Evolutionary conservation across 179 eudicot genomes (phyloP), one percentile per base, ranked within the genome.

Genomic region (Silene vulgaris): DNA sequence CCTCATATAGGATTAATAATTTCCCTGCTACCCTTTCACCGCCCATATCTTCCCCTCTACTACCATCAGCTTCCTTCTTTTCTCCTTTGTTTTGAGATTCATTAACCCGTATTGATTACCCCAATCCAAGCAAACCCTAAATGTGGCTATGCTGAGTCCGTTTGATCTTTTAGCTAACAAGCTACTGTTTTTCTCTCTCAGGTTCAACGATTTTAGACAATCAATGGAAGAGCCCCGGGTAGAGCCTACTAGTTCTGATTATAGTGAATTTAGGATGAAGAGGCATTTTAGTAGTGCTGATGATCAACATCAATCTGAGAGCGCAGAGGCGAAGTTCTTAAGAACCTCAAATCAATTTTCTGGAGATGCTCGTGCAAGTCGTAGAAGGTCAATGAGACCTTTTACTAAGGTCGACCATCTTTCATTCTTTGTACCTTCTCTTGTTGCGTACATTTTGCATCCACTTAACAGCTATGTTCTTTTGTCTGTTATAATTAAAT

Each of bases 321-420:
- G 71, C 72, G 40, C 80, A 35, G 77, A 76, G 63, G 72, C 69
- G 13, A 75, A 77, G 71, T 50, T 68, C 74, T 52, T 54, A 56
- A 62, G 75, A 64, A 65, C 74, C 43, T 45, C 81, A 17, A 78
- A 72, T 59, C 82, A 66, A 26, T 66, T 73, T 76, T 29, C 62
- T 67, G 82, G 80, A 37, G 73, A 76, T 72, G 69, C 19, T 28
- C 77, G 60, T 79, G 71, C 69, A 40, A 79, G 79, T 43, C 82
- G 82, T 62, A 75, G 76, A 75, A 82, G 81, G 68, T 78, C 84
- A n/a, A 74, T 76, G 62, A 75, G 81, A 65, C 71, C 79, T 57
- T 60, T 59, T 65, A 13, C 82, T 61, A 79, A 82, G 85, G 85
- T 82, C 45, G 48, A 28, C 52, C 70, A 17, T 69, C 73, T 35